Evolutionary conservation across 108 stramenopile genomes (phyloP).

Genomic region (Asterionellopsis glacialis): DNA sequence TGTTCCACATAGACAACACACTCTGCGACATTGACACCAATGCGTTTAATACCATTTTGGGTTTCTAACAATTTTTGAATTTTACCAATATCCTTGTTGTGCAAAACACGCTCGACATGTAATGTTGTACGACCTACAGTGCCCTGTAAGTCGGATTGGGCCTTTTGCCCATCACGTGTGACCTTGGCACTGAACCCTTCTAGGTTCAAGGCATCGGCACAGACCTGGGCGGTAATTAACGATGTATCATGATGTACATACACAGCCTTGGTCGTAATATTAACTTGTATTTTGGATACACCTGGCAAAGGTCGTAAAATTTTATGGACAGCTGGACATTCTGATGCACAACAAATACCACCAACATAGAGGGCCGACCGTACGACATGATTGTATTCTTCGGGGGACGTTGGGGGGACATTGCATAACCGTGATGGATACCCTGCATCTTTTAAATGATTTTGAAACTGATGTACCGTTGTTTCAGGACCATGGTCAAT

Average conservation of each 20-base stretch:
- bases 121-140: constrained; percentile 26
- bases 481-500: constrained; percentile 49
- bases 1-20: constrained; percentile 52
- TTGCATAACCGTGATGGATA: not conserved
- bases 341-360: constrained; percentile 82
- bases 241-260: constrained; percentile 62
- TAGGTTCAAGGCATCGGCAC: constrained; percentile 42
- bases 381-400: constrained; percentile 12
- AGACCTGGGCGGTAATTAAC: constrained; percentile 29
- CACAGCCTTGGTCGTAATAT: constrained; percentile 74
- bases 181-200: constrained; percentile 60
- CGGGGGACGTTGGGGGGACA: not conserved
- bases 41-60: constrained; percentile 32
- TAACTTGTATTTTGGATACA: constrained; percentile 63
- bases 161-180: constrained; percentile 43
- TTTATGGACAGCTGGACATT: constrained; percentile 57
- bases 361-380: constrained; percentile 42
- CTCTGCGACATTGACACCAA: constrained; percentile 46
- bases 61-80: constrained; percentile 25
- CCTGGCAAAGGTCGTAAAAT: constrained; percentile 63
- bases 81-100: constrained; percentile 10
- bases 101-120: constrained; percentile 7
- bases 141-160: not conserved
- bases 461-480: constrained; percentile 4
- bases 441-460: constrained; percentile 20